These are phyloP conservation scores for Metschnikowia peoriensis DNA, from an alignment of 805 yeast species.

Conservation along the genomic window DNA sequence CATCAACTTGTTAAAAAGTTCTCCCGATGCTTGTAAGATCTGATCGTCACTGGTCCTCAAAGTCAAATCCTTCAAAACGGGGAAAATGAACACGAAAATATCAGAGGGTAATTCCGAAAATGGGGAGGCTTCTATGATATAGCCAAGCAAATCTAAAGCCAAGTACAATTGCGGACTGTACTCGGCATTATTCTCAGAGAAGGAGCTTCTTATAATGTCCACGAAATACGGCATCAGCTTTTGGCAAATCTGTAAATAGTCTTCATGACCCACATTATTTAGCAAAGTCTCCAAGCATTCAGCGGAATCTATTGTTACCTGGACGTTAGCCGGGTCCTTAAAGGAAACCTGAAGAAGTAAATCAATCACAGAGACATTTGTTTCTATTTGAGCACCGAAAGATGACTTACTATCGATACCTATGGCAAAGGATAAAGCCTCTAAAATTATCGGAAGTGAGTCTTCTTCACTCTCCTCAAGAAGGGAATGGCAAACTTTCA, in stretches of 20 bases:
- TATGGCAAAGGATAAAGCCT: constrained; percentile 60
- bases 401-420: constrained; percentile 32
- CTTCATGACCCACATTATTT: constrained; percentile 40
- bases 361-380: constrained; percentile 41
- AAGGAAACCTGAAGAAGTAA: constrained; percentile 64
- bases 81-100: constrained; percentile 44
- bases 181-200: constrained; percentile 30
- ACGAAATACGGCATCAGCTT: constrained; percentile 52
- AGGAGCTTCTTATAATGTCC: constrained; percentile 32
- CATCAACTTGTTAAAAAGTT: constrained; percentile 63
- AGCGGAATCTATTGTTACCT: constrained; percentile 61
- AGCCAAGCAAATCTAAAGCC: constrained; percentile 54
- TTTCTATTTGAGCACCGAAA: constrained; percentile 16
- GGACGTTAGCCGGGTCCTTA: constrained; percentile 73
- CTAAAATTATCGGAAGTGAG: constrained; percentile 69
- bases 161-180: constrained; percentile 62
- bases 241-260: constrained; percentile 48
- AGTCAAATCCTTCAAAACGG: constrained; percentile 40
- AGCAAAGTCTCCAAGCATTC: constrained; percentile 67
- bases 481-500: constrained; percentile 43
- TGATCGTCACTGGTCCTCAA: constrained; percentile 65
- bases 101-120: constrained; percentile 31
- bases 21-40: constrained; percentile 73
- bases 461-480: constrained; percentile 73
- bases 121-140: constrained; percentile 49